These are phyloP conservation scores for Thuidium tamariscinum DNA, from an alignment of 225 moss, liverwort and hornwort genomes.

Conservation along the genomic window DNA sequence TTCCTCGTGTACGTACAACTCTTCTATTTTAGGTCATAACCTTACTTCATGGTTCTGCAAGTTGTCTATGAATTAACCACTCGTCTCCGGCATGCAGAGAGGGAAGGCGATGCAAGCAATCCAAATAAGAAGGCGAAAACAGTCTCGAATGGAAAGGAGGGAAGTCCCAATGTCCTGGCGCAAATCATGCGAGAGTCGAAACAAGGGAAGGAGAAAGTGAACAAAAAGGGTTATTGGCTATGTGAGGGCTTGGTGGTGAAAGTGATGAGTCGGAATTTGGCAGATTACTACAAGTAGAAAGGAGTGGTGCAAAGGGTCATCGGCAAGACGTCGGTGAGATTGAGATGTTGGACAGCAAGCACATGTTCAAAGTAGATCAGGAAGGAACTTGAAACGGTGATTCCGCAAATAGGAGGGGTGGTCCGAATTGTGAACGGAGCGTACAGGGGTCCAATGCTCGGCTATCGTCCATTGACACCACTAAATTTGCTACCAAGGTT, in stretches of 20 bases:
- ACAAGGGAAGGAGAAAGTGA: constrained; percentile 59
- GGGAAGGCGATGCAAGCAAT: constrained; percentile 14
- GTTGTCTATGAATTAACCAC: not conserved
- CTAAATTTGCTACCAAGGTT: constrained; percentile 49
- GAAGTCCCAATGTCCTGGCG: constrained; percentile 26
- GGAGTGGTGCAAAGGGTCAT: constrained; percentile 64
- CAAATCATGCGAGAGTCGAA: constrained; percentile 80
- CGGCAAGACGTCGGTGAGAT: constrained; percentile 69
- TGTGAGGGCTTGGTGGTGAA: constrained; percentile 76
- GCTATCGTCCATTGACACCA: constrained; percentile 56
- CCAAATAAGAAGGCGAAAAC: constrained; percentile 22
- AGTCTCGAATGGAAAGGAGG: constrained; percentile 6
- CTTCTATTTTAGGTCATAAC: not conserved
- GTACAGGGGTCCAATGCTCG: constrained; percentile 59
- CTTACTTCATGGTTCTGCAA: not conserved
- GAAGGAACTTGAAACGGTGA: constrained; percentile 78
- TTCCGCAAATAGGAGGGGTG: constrained; percentile 65
- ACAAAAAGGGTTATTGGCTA: constrained; percentile 79
- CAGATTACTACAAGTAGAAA: constrained; percentile 80
- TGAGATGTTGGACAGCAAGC: constrained; percentile 69
- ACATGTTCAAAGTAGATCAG: constrained; percentile 82
- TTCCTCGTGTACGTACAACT: not conserved
- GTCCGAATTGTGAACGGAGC: constrained; percentile 75
- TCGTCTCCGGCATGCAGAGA: not conserved
- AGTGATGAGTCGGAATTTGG: constrained; percentile 65